Evolutionary conservation across 2,329 filamentous ascomycete species (phyloP).

Genomic region (Pseudogymnoascus sp.): DNA sequence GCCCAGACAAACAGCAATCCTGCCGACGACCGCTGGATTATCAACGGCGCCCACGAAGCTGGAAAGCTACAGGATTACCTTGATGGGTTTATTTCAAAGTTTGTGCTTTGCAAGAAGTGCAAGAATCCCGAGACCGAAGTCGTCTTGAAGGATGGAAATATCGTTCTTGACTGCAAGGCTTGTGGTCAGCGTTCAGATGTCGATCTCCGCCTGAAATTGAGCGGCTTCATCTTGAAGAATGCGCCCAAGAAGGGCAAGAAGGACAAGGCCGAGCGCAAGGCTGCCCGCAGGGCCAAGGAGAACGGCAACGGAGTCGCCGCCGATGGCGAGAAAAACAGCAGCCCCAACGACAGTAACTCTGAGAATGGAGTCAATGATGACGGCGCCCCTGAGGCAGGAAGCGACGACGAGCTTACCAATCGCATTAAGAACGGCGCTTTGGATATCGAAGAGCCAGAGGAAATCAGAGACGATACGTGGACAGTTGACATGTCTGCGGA

Average conservation of each 20-base stretch:
- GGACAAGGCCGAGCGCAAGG: conserved; percentile 89
- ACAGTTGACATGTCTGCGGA: conserved; percentile 94
- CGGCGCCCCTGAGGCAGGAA: conserved; percentile 60
- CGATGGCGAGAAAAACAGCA: conserved; percentile 48
- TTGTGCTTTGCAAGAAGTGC: conserved; percentile 99
- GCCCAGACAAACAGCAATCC: conserved; percentile 98
- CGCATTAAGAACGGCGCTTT: conserved; percentile 61
- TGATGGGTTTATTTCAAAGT: conserved; percentile 96
- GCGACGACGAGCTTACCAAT: conserved; percentile 87
- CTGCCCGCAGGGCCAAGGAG: conserved; percentile 78
- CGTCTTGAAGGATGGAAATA: conserved; percentile 86
- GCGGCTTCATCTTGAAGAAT: conserved; percentile 95
- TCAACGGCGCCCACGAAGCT: conserved; percentile 96
- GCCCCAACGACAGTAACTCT: conserved; percentile 57
- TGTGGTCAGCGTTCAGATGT: conserved; percentile 91
- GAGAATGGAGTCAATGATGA: conserved; percentile 49
- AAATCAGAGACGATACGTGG: conserved; percentile 84
- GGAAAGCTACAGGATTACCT: conserved; percentile 96
- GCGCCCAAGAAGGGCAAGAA: conserved; percentile 92
- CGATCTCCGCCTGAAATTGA: conserved; percentile 89
- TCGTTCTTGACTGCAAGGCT: conserved; percentile 95
- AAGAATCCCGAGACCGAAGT: conserved; percentile 99
- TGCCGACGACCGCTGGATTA: conserved; percentile 98
- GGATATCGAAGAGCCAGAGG: conserved; percentile 61
- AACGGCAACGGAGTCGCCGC: conserved; percentile 37